Evolutionary conservation across 192 early-diverging fungal genomes (phyloP).

Genomic region (Coemansia sp.): DNA sequence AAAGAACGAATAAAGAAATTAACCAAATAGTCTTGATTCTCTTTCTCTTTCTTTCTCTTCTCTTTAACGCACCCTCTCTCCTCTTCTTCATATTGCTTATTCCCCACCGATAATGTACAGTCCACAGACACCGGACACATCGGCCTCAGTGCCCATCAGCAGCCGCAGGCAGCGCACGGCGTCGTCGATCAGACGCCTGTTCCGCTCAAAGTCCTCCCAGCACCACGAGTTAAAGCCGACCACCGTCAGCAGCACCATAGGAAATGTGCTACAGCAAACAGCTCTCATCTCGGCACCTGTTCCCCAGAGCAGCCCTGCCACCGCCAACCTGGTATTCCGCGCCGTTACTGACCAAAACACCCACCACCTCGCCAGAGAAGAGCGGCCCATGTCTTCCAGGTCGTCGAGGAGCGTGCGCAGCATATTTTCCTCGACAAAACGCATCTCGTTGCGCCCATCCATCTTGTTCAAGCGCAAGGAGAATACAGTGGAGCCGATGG

Average conservation of each 20-base stretch:
- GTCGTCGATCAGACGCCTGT: constrained; percentile 1
- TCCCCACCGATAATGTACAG: neutral
- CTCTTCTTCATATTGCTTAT: neutral
- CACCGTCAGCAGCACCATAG: constrained; percentile 1
- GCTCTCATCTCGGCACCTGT: too few species aligned
- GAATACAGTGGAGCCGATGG: neutral
- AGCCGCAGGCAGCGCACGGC: too few species aligned
- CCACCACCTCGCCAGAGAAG: too few species aligned
- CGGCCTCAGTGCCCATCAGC: neutral
- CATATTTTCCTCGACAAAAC: constrained; percentile 39
- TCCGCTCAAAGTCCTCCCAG: too few species aligned
- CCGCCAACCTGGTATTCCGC: too few species aligned
- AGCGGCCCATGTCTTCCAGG: constrained; percentile 27
- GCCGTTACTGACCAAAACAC: too few species aligned
- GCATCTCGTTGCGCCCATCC: constrained; percentile 32
- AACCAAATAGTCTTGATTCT: too few species aligned
- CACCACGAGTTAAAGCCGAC: too few species aligned
- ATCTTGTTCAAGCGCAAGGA: constrained; percentile 10
- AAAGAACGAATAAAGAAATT: too few species aligned
- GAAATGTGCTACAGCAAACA: neutral
- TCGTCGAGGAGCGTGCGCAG: constrained; percentile 34
- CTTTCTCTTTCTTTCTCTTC: neutral
- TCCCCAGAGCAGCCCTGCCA: too few species aligned
- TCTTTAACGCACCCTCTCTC: neutral
- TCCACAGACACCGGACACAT: neutral